Conservation (phyloP, 2,329 filamentous ascomycete species). For the Colletotrichum gloeosporioides region DNA sequence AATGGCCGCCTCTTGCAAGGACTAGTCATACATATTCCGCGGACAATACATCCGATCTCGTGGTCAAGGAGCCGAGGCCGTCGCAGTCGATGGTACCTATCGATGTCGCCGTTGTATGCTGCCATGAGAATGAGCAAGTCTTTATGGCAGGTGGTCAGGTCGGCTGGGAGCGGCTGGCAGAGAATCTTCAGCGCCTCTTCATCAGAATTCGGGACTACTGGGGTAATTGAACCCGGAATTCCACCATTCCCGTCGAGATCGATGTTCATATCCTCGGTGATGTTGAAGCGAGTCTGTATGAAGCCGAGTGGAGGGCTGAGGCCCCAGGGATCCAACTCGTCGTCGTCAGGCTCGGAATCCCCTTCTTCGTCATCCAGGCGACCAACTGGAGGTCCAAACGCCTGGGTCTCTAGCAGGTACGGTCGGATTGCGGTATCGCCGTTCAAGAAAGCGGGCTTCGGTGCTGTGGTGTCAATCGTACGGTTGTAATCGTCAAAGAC, state of each 20-base stretch:
- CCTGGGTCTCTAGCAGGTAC: background rate
- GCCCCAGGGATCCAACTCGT: background rate
- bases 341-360: background rate
- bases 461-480: conserved; percentile 16
- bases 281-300: background rate
- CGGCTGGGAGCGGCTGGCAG: background rate
- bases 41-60: background rate
- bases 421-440: background rate
- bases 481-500: conserved; percentile 43
- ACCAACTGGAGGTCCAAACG: background rate
- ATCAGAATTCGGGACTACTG: background rate
- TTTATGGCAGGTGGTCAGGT: background rate
- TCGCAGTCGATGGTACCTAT: background rate
- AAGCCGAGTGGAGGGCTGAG: background rate
- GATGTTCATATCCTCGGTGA: background rate
- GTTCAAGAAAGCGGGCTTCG: background rate
- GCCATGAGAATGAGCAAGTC: background rate
- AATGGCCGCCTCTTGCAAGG: background rate
- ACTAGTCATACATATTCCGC: background rate
- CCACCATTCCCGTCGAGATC: background rate
- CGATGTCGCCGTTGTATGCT: background rate
- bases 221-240: background rate
- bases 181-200: background rate
- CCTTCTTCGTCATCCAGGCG: background rate
- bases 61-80: background rate